phyloP scores from a whole-genome alignment of 2,329 filamentous ascomycete genomes.

The Claviceps sp. region DNA sequence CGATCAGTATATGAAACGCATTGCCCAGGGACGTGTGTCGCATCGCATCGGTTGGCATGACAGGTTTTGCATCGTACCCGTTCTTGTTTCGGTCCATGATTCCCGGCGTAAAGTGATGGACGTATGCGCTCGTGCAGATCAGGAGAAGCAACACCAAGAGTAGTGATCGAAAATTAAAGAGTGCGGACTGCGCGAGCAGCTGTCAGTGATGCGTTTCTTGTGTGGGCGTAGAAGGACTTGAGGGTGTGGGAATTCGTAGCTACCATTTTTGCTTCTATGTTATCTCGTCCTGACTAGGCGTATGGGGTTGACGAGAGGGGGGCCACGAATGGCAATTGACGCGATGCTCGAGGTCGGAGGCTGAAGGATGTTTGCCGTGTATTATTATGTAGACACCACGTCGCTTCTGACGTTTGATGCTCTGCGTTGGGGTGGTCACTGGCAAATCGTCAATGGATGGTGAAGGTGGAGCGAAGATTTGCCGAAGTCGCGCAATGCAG shows the following conservation, averaged over 20 bases:
- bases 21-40: conserved; percentile 27
- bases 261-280: too few relatives aligned
- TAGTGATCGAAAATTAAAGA: conserved; percentile 98
- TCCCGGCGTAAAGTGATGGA: conserved; percentile 77
- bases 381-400: neutral
- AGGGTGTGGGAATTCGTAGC: neutral
- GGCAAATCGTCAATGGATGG: neutral
- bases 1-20: neutral
- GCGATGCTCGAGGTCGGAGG: neutral
- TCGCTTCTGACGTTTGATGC: neutral
- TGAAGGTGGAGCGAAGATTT: conserved; percentile 22
- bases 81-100: conserved; percentile 90
- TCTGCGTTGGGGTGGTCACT: neutral
- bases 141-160: conserved; percentile 87
- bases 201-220: neutral
- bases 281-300: too few relatives aligned
- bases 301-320: neutral
- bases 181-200: conserved; percentile 53
- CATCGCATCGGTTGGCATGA: neutral
- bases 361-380: neutral
- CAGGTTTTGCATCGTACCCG: conserved; percentile 42
- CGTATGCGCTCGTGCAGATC: conserved; percentile 91
- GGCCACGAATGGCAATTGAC: neutral
- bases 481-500: conserved; percentile 10
- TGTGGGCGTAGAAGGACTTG: too few relatives aligned